These are phyloP conservation scores for Raphanus sativus DNA, from an alignment of 345 rosid genomes.

Conservation along the genomic window DNA sequence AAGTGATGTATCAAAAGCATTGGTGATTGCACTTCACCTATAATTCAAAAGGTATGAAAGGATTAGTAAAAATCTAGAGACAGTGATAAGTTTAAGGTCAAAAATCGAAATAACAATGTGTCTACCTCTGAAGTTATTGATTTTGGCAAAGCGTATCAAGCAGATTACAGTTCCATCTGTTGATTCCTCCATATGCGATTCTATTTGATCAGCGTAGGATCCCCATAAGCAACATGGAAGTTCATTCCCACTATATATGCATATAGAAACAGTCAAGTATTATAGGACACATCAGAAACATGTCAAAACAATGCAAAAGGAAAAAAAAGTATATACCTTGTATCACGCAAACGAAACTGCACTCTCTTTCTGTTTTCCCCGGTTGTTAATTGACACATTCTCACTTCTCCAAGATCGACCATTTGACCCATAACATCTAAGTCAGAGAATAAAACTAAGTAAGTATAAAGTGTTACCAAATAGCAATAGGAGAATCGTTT, in stretches of 20 bases:
- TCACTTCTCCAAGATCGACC: not conserved
- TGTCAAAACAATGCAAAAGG: not conserved
- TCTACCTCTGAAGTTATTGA: not conserved
- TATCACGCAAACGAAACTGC: too few relatives aligned
- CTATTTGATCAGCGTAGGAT: not conserved
- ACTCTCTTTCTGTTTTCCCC: too few relatives aligned
- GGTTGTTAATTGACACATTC: too few relatives aligned
- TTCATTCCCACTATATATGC: not conserved
- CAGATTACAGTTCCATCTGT: not conserved
- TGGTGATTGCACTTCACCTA: not conserved
- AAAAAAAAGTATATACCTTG: not conserved
- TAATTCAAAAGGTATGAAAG: not conserved
- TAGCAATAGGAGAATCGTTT: too few relatives aligned
- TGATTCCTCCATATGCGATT: not conserved
- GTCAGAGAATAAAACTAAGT: not conserved
- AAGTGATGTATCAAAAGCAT: not conserved
- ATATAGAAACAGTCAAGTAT: too few relatives aligned
- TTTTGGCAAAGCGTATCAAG: not conserved
- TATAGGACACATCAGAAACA: too few relatives aligned
- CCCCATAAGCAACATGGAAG: not conserved
- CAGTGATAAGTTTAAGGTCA: too few relatives aligned
- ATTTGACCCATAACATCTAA: not conserved
- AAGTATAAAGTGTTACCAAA: not conserved
- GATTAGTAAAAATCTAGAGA: too few relatives aligned
- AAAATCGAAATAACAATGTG: too few relatives aligned